phyloP scores from a whole-genome alignment of 371 early-diverging fungal species.

The Blakeslea trispora region DNA sequence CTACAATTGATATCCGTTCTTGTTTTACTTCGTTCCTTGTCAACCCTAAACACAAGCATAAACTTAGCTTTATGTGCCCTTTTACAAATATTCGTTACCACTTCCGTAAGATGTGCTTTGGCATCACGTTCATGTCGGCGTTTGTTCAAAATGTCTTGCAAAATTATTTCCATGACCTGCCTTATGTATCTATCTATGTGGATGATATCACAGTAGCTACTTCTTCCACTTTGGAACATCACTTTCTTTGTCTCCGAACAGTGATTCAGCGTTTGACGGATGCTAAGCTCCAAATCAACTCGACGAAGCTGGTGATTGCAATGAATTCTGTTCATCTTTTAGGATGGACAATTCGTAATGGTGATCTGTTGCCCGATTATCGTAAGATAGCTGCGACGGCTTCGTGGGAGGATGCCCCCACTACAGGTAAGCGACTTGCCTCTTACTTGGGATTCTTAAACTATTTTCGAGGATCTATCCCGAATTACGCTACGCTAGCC shows the following conservation, averaged over 20 bases:
- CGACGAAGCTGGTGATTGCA: conserved; percentile 5
- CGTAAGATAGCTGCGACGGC: conserved; percentile 4
- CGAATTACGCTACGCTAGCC: conserved; percentile 7
- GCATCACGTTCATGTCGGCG: background rate
- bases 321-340: background rate
- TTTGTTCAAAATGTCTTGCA: conserved; percentile 5
- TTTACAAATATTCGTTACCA: background rate
- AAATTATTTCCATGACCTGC: conserved; percentile 3
- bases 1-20: conserved; percentile 5
- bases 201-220: conserved; percentile 9
- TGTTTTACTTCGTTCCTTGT: conserved; percentile 8
- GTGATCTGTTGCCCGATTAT: conserved; percentile 8
- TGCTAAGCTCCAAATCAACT: background rate
- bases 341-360: conserved; percentile 7
- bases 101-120: conserved; percentile 1
- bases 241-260: background rate
- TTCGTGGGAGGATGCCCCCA: background rate
- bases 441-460: conserved; percentile 23
- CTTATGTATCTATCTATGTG: conserved; percentile 3
- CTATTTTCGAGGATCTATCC: conserved; percentile 25
- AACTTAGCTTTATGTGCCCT: conserved; percentile 6
- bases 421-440: conserved; percentile 11
- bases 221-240: background rate
- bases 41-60: background rate
- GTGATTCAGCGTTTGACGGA: conserved; percentile 10